Conservation (phyloP, 2,329 filamentous ascomycete species). For the Xylaria sp. region DNA sequence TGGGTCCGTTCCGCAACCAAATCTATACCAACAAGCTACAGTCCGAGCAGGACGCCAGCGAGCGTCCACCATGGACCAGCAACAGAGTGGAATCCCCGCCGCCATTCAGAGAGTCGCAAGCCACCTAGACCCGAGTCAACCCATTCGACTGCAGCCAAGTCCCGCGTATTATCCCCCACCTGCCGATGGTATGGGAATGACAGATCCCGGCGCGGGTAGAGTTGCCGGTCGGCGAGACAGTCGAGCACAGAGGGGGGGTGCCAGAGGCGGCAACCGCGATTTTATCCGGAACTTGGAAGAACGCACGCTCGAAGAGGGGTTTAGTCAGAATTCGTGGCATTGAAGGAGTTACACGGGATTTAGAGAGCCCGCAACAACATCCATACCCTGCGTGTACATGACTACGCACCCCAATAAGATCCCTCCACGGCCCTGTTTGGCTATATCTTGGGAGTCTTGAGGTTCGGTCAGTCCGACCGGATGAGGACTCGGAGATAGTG, state of each 20-base stretch:
- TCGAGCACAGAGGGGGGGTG: slow-evolving; percentile 68
- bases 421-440: slow-evolving; percentile 28
- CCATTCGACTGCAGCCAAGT: slow-evolving; percentile 92
- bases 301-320: slow-evolving; percentile 91
- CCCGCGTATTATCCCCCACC: slow-evolving; percentile 97
- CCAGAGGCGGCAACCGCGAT: slow-evolving; percentile 74
- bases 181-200: slow-evolving; percentile 77
- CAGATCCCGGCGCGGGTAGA: slow-evolving; percentile 67
- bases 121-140: slow-evolving; percentile 92
- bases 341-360: slow-evolving; percentile 56
- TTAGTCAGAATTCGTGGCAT: slow-evolving; percentile 72
- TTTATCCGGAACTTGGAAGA: slow-evolving; percentile 97
- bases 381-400: slow-evolving; percentile 20
- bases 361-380: slow-evolving; percentile 23
- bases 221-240: slow-evolving; percentile 78
- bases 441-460: slow-evolving; percentile 20
- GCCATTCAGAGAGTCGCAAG: slow-evolving; percentile 95
- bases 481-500: slow-evolving; percentile 8
- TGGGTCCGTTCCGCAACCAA: slow-evolving; percentile 61
- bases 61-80: slow-evolving; percentile 95
- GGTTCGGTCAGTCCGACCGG: slow-evolving; percentile 4
- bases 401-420: slow-evolving; percentile 22
- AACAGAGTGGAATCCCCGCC: slow-evolving; percentile 90
- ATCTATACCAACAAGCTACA: slow-evolving; percentile 79
- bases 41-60: slow-evolving; percentile 84